Evolutionary conservation across 2,329 filamentous ascomycete species (phyloP).

Genomic region (Thielaviopsis cerberus): DNA sequence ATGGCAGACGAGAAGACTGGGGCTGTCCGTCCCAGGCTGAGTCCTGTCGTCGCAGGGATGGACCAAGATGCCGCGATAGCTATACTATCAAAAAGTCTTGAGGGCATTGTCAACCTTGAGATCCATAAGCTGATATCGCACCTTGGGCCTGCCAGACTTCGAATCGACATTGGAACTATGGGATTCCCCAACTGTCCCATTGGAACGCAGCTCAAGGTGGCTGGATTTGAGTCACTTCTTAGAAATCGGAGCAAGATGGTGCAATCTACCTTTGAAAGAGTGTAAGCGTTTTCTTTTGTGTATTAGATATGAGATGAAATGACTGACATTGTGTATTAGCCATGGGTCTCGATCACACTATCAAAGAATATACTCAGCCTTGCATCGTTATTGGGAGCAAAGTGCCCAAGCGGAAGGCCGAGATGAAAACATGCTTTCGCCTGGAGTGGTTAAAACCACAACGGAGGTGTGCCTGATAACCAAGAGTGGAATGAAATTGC

Average conservation of each 20-base stretch:
- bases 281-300: not conserved
- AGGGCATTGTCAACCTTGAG: not conserved
- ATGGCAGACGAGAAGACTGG: not conserved
- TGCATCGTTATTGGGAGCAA: not conserved
- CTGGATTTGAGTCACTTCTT: not conserved
- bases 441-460: not conserved
- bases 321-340: not conserved
- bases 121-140: not conserved
- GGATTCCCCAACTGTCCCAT: not conserved
- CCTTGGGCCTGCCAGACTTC: not conserved
- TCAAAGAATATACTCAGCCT: not conserved
- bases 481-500: not conserved
- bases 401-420: not conserved
- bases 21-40: not conserved
- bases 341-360: not conserved
- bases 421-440: no score
- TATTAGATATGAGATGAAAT: not conserved
- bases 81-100: not conserved
- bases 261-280: not conserved
- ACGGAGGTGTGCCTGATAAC: not conserved
- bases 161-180: not conserved
- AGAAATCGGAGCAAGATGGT: not conserved
- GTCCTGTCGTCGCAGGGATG: not conserved
- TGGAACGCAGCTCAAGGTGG: not conserved
- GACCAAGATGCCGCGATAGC: not conserved